A percentile compares a stretch with the other conserved stretches of the same genome.
Conservation (phyloP, 1,284 basidiomycete genomes). For the Ustilago loliicola region DNA sequence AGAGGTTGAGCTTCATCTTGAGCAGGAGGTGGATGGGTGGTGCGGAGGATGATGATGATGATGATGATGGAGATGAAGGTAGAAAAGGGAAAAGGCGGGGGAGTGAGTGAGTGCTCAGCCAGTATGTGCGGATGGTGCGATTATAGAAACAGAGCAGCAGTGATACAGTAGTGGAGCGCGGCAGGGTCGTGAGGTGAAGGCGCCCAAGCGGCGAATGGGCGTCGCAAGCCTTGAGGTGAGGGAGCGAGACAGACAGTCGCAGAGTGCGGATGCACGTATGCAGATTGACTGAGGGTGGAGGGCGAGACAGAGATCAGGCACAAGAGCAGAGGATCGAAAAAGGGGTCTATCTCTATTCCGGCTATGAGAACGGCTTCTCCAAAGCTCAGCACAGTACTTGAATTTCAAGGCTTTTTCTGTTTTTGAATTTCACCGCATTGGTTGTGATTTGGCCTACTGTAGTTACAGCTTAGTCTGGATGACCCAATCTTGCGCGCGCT, state of each 20-base stretch:
- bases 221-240: background rate
- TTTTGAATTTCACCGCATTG: conserved; percentile 27
- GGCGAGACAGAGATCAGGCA: background rate
- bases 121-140: conserved; percentile 18
- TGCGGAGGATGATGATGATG: conserved; percentile 68
- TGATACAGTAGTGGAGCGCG: background rate
- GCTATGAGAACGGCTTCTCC: conserved; percentile 7
- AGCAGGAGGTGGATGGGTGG: background rate
- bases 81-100: conserved; percentile 61
- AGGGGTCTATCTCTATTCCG: background rate
- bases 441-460: background rate
- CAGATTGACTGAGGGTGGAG: conserved; percentile 8
- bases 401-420: background rate
- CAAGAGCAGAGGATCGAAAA: conserved; percentile 6
- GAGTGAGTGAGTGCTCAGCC: conserved; percentile 24
- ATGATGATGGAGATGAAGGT: conserved; percentile 79
- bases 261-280: conserved; percentile 8
- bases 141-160: conserved; percentile 4
- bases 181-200: background rate
- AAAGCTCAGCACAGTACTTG: background rate
- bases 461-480: background rate
- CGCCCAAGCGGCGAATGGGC: background rate
- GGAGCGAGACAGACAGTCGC: too few relatives aligned
- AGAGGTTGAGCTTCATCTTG: conserved; percentile 67
- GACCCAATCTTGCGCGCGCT: background rate